Evolutionary conservation across 345 rosid species (phyloP), one percentile per base, ranked within the genome.

Genomic region (Hypericum perforatum): DNA sequence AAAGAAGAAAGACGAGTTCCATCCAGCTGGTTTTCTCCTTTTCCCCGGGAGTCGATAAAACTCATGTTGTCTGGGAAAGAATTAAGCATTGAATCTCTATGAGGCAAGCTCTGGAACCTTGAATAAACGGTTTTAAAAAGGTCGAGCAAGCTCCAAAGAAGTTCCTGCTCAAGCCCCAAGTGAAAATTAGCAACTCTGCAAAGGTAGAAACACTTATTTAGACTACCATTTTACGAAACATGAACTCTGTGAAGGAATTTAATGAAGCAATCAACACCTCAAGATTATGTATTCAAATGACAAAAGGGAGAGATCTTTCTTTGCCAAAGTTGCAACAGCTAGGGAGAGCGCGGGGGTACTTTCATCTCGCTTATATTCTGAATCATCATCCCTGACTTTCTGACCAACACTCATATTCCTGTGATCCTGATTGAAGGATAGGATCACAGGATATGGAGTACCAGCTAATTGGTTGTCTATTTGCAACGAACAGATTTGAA

Each of bases 101-200:
- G 67, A 39, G 78, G 85, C 64, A 82, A 67, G 71, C 73, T 70
- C 57, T 75, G 81, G 60, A 76, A 79, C 62, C 76, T 76, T 56
- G 79, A 82, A 71, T 80, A 80, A 55, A 76, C 71, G 61, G 82
- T 66, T 76, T 77, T 84, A 37, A 72, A 57, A 55, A 79, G 84
- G 64, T 84, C 82, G 13, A 83, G 73, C 76, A 90, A 64, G 61
- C 80, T 65, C 63, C 82, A 69, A 52, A 86, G 56, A 39, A 84
- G 65, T 75, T 87, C 94, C 69, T 86, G 85, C 67, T 90, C 98
- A 64, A 90, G 85, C 75, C 86, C 94, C 63, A 90, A 96, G 59
- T 63, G 69, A 63, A 87, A 86, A 69, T 78, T 82, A 70, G 81
- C 81, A 44, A 86, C 63, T 67, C 98, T 90, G 85, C 79, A 82